phyloP scores from a whole-genome alignment of 495 filamentous ascomycete species.

The Stereocaulon alpinum region DNA sequence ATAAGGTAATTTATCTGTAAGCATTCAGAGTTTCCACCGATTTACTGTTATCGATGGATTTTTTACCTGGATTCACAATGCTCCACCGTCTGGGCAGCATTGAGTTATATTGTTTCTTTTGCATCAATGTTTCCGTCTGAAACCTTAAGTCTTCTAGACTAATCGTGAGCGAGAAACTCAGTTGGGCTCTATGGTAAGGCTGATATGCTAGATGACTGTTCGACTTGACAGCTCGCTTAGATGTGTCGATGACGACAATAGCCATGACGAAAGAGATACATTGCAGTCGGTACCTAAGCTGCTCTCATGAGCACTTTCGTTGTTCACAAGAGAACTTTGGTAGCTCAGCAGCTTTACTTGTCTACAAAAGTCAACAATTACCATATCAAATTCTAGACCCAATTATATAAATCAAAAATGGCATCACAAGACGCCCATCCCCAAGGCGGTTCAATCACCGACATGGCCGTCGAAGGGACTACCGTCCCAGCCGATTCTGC shows the following conservation, averaged over 20 bases:
- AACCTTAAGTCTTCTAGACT: no score
- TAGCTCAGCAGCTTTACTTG: background rate
- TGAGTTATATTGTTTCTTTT: no score
- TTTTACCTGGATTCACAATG: no score
- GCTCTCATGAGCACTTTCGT: background rate
- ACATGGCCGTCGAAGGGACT: conserved; percentile 46
- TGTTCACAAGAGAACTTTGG: background rate
- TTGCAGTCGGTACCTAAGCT: background rate
- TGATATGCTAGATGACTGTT: background rate
- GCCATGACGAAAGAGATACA: background rate
- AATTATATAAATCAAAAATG: background rate
- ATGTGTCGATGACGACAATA: background rate
- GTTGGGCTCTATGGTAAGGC: background rate
- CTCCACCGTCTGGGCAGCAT: no score
- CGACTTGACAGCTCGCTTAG: background rate
- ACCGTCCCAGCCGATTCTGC: conserved; percentile 45
- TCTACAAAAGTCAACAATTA: background rate
- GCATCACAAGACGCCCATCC: conserved; percentile 18
- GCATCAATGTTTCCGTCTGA: no score
- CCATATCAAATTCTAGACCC: no score
- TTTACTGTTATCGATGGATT: no score
- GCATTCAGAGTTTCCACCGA: no score
- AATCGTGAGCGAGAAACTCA: no score
- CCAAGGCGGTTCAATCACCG: conserved; percentile 32
- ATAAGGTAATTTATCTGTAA: no score